phyloP scores from a whole-genome alignment of 352 stramenopile species.

The Phytophthora capsici region DNA sequence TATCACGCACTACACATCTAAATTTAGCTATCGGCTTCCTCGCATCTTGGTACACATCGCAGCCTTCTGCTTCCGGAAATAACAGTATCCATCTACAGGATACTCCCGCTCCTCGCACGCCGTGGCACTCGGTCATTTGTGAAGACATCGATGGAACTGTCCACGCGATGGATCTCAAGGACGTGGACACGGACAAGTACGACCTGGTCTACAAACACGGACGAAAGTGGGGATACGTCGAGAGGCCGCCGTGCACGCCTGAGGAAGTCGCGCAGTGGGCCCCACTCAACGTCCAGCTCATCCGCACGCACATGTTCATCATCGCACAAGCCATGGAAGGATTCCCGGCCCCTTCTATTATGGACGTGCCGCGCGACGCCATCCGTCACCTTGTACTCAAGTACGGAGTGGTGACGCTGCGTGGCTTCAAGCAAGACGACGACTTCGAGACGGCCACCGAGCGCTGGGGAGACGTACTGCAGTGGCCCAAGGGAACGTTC shows the following conservation, averaged over 20 bases:
- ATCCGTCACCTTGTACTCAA: slow-evolving; percentile 27
- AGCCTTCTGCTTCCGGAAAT: too few species aligned
- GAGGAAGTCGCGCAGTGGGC: slow-evolving; percentile 23
- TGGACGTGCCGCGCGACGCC: slow-evolving; percentile 22
- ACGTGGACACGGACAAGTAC: slow-evolving; percentile 32
- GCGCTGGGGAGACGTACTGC: slow-evolving; percentile 26
- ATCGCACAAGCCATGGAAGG: slow-evolving; percentile 20
- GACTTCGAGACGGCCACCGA: slow-evolving; percentile 24
- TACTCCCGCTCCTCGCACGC: slow-evolving; percentile 9
- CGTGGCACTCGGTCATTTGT: slow-evolving; percentile 22
- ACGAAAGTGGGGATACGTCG: slow-evolving; percentile 28
- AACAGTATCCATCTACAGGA: too few species aligned
- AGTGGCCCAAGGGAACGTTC: slow-evolving; percentile 29
- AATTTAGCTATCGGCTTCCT: too few species aligned
- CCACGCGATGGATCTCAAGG: slow-evolving; percentile 18
- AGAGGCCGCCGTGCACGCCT: slow-evolving; percentile 16
- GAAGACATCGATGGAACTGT: slow-evolving; percentile 21
- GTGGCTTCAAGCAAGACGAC: slow-evolving; percentile 33
- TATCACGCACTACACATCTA: too few species aligned
- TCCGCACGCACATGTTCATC: slow-evolving; percentile 31
- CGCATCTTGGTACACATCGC: too few species aligned
- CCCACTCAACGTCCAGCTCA: slow-evolving; percentile 21
- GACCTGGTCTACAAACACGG: slow-evolving; percentile 31
- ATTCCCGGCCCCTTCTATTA: slow-evolving; percentile 16
- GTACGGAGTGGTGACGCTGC: slow-evolving; percentile 22